Percentiles rank a stretch among this genome's conserved stretches.
Evolutionary conservation across 140 eudicot species (phyloP).

Genomic region (Oenanthe javanica): DNA sequence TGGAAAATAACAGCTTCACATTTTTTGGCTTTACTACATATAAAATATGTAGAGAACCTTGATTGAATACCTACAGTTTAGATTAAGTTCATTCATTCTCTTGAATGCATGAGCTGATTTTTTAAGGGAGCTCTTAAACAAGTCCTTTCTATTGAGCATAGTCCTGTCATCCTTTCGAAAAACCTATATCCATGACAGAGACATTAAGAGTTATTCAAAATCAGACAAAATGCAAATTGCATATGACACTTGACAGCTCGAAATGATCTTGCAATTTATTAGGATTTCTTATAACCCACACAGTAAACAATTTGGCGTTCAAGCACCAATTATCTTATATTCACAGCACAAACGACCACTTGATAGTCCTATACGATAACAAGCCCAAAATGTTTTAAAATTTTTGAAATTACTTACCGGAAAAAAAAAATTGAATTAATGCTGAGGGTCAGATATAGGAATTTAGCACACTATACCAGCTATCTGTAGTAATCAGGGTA

Average conservation of each 20-base stretch:
- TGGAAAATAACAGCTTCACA: neutral
- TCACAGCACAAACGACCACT: no score
- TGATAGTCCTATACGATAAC: no score
- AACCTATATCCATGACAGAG: conserved; percentile 36
- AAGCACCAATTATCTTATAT: no score
- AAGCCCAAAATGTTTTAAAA: no score
- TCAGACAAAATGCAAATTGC: neutral
- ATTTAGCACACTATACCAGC: no score
- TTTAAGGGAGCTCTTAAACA: conserved; percentile 73
- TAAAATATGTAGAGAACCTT: neutral
- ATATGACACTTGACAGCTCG: neutral
- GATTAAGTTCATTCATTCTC: conserved; percentile 57
- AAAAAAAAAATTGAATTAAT: no score
- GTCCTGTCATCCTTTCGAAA: conserved; percentile 74
- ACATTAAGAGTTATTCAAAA: neutral
- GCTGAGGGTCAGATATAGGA: no score
- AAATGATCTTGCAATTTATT: neutral
- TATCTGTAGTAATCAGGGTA: no score
- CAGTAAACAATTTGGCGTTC: no score
- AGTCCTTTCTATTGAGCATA: conserved; percentile 67
- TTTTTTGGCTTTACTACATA: neutral
- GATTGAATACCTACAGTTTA: conserved; percentile 47
- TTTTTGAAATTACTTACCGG: no score
- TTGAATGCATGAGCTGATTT: conserved; percentile 86
- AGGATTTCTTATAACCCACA: no score